phyloP scores from a whole-genome alignment of 2,329 filamentous ascomycete genomes.

The Esteya vermicola region DNA sequence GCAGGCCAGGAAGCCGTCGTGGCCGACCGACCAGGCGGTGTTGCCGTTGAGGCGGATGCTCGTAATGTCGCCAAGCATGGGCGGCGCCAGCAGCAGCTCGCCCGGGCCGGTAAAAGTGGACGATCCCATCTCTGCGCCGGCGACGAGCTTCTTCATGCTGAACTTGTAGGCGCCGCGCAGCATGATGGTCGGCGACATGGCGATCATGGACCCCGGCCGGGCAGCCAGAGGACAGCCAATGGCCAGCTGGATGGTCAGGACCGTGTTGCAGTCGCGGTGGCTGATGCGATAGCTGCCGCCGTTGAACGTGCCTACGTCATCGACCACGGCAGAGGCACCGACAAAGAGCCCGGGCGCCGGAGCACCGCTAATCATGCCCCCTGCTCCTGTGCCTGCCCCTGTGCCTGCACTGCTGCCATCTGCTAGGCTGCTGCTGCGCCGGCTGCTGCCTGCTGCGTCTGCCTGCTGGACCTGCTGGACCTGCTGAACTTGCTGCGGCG shows the following conservation, averaged over 20 bases:
- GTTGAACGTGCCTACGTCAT: constrained; percentile 94
- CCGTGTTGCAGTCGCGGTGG: constrained; percentile 80
- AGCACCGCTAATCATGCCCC: constrained; percentile 17
- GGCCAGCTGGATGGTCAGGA: constrained; percentile 78
- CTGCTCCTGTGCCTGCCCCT: neutral
- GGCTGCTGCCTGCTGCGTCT: neutral
- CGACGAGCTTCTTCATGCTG: constrained; percentile 78
- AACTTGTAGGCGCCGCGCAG: constrained; percentile 77
- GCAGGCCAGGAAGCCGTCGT: constrained; percentile 72
- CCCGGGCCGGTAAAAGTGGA: constrained; percentile 82
- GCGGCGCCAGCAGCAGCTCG: constrained; percentile 72
- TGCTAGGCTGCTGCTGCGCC: neutral
- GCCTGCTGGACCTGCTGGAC: no score
- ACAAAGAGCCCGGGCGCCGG: constrained; percentile 41
- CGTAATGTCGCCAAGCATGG: constrained; percentile 71
- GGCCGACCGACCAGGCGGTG: constrained; percentile 71
- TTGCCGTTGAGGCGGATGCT: constrained; percentile 58
- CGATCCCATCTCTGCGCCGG: constrained; percentile 62
- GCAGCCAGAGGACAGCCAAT: constrained; percentile 72
- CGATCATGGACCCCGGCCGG: constrained; percentile 82
- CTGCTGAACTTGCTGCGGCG: constrained; percentile 5
- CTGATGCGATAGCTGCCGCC: constrained; percentile 88
- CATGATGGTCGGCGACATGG: constrained; percentile 81
- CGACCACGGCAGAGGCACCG: constrained; percentile 48
- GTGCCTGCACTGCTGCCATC: no score